Evolutionary conservation across 2,329 filamentous ascomycete genomes (phyloP).

Genomic region (Aaosphaeria pasadenensis): DNA sequence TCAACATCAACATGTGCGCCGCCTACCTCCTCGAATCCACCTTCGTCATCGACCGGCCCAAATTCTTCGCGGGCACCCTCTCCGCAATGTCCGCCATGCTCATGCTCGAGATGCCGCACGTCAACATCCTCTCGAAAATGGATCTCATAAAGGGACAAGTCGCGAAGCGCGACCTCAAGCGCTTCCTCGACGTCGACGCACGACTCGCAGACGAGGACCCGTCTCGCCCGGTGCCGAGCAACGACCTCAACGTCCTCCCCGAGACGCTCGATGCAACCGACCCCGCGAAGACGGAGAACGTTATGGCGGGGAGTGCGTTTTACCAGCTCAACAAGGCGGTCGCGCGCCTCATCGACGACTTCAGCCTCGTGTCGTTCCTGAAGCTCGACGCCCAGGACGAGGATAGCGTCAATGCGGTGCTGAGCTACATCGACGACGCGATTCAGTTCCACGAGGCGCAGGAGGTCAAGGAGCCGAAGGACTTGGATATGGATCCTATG

Average conservation of each 20-base stretch:
- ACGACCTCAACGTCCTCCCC: slow-evolving; percentile 1
- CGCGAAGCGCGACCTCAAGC: slow-evolving; percentile 80
- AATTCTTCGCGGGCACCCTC: slow-evolving; percentile 94
- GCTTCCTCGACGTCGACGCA: slow-evolving; percentile 84
- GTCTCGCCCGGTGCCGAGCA: slow-evolving; percentile 35
- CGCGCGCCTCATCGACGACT: slow-evolving; percentile 88
- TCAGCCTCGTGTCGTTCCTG: slow-evolving; percentile 95
- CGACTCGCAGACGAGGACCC: slow-evolving; percentile 79
- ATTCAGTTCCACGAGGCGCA: slow-evolving; percentile 93
- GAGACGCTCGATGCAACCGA: slow-evolving; percentile 53
- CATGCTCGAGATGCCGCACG: slow-evolving; percentile 94
- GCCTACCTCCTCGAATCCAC: slow-evolving; percentile 93
- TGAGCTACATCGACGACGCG: slow-evolving; percentile 92
- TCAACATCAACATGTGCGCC: slow-evolving; percentile 90
- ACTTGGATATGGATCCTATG: slow-evolving; percentile 11
- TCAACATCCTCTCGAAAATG: slow-evolving; percentile 98
- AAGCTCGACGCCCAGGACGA: slow-evolving; percentile 87
- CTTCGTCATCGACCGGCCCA: slow-evolving; percentile 91
- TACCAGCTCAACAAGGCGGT: slow-evolving; percentile 82
- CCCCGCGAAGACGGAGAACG: slow-evolving; percentile 61
- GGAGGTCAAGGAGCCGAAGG: slow-evolving; percentile 76
- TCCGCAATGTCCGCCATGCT: slow-evolving; percentile 99
- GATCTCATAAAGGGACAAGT: slow-evolving; percentile 90
- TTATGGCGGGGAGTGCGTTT: slow-evolving; percentile 82
- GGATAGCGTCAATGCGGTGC: slow-evolving; percentile 78